Evolutionary conservation across 768 basidiomycete genomes (phyloP), one percentile per base, ranked within the genome.

Genomic region (Leccinum rimulosum): DNA sequence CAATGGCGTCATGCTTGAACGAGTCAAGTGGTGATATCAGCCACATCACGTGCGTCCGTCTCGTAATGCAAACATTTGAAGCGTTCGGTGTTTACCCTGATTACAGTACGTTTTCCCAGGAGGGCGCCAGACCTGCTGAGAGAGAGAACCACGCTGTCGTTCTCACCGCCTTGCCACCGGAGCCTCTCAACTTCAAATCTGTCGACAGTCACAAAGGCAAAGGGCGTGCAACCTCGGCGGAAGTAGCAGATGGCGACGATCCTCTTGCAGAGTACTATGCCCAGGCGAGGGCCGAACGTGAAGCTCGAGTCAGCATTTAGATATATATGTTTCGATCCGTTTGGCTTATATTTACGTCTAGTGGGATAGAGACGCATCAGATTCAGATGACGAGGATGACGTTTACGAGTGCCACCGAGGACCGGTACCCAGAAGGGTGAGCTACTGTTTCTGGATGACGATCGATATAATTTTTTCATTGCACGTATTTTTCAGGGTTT

Each of bases 241-340:
- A 50, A 40, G 60, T 50, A 30, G 35, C 28, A 14, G 64, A 61
- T 36, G 56, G 22, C 14, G 62, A 60, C 40, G 88, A 91, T 66
- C 87, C 89, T 0, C 73, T 91, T 54, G 81, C 82, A 1, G 80
- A 84, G 61, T 89, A 87, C 65, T 90, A 89, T 64, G 77, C 74
- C 3, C 72, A 78, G 63, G 89, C 87, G 2, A 79, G 72, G 51
- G 81, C 77, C 17, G 80, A 83, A 40, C 70, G 64, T 27, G 81
- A 83, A 27, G 75, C 70, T 15, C 72, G 70, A 59, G 84, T 82
- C 52, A 60, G 79, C 60, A 47, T 52, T 30, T 1, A 11, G 6
- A n/a, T 52, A 15, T 31, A 33, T 33, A 51, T 1, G 19, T 33
- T 52, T 6, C 7, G 3, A 35, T 40, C 19, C 22, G 36, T 56